Evolutionary conservation across 2,329 filamentous ascomycete genomes (phyloP), one percentile per base, ranked within the genome.

Genomic region (Penicillium freii): DNA sequence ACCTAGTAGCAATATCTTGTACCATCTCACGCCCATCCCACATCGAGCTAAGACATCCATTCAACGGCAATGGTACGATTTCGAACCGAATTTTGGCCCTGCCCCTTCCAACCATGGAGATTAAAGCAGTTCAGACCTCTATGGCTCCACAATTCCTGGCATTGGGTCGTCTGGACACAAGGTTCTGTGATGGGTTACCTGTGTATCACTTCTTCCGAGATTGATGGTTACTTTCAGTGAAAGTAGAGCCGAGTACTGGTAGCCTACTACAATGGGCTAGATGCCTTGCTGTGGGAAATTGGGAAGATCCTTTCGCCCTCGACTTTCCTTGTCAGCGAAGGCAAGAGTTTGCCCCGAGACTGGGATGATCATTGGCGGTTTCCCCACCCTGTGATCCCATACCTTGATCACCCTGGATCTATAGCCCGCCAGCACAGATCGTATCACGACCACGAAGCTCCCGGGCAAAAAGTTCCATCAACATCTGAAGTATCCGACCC

Each of bases 141-240:
- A 42, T 51, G 43, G 48, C 39, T 34, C 49, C 53, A 57, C 48
- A 53, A 44, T 45, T 44, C 27, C 38, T 56, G 33, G 21, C n/a
- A 36, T 51, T 42, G 33, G 34, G 29, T 51, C 25, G 31, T 17
- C 55, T 45, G 56, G 31, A 58, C 59, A 60, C 62, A 63, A 66
- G 54, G 60, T 62, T 65, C 57, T 42, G 55, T 62, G 59, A 54
- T 56, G 47, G 52, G 46, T 61, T 56, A 51, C 58, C 39, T 57
- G 27, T 50, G 63, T 64, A 60, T 54, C 54, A 66, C 56, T 55
- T 62, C 55, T 64, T 46, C 60, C 59, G 59, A 64, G 56, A 64
- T 59, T 58, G 29, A 54, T 36, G 60, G 54, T 53, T 55, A 62
- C 56, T 59, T 61, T 48, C 54, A 51, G 43, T 50, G 48, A 59